Base-by-base conservation (phyloP, 306 rosid species). In the Prunus davidiana region DNA sequence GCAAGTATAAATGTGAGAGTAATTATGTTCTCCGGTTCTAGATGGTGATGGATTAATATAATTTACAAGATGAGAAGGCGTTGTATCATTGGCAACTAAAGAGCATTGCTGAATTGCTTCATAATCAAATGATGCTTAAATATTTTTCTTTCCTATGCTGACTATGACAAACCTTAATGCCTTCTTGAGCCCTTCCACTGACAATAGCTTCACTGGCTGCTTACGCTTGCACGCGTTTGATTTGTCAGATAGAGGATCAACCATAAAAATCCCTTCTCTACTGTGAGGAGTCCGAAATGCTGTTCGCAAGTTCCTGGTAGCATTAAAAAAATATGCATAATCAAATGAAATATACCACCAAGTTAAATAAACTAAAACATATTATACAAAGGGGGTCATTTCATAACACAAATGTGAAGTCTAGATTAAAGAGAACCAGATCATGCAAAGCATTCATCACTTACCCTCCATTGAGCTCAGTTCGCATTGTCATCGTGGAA, bases 391-490 rank as follows among this genome's bases (percentile, higher is more conserved):
- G 24, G 56, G 62, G 27, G 73, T 28, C 22, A 57, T 28, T 50
- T 55, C 27, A 58, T 27, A 15, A 55, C 68, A 57, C 54, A 67
- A 78, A 49, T 28, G 55, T 28, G 69, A 54, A 76, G 19, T 22
- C 22, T 45, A 38, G 24, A 50, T 25, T 12, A 34, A 49, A 69
- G 15, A 75, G 3, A 38, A 41, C 19, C 46, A 58, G 74, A 51
- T 75, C 46, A 32, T 61, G 25, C 13, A 13, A 72, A 64, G 63
- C 72, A 79, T 78, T 81, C 51, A 70, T 52, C 54, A 75, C 91
- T 22, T 78, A 89, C 98, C 98, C 98, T 84, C 98, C 97, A 73
- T 88, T 90, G 80, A 95, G 97, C 82, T 90, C 98, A 69, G 86
- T 87, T 84, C 97, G 83, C 82, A 47, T 75, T 46, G 97, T 80